phyloP scores from a whole-genome alignment of 2,329 filamentous ascomycete species.

The Exophiala alcalophila region DNA sequence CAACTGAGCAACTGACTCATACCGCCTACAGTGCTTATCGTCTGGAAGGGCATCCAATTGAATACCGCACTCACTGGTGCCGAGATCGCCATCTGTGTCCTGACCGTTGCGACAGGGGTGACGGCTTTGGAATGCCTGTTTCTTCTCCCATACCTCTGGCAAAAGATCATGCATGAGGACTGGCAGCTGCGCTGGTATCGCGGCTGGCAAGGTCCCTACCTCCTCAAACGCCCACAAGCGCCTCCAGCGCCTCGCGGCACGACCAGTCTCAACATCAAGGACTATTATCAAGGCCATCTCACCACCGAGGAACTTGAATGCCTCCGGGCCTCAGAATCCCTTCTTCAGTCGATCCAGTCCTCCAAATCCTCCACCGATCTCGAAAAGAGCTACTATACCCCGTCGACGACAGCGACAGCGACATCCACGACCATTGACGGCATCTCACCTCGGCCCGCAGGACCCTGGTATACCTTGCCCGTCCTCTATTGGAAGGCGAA shows the following conservation, averaged over 20 bases:
- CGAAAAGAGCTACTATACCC: too few relatives aligned
- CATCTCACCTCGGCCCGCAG: constrained; percentile 9
- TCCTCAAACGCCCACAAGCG: constrained; percentile 1
- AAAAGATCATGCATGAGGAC: constrained; percentile 8
- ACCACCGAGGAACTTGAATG: constrained; percentile 8
- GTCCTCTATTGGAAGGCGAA: constrained; percentile 13
- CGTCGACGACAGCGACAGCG: too few relatives aligned
- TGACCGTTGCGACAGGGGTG: too few relatives aligned
- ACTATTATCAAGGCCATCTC: constrained; percentile 4
- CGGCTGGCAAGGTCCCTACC: not conserved
- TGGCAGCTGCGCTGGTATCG: constrained; percentile 9
- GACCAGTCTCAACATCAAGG: too few relatives aligned
- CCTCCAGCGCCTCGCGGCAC: too few relatives aligned
- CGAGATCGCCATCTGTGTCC: too few relatives aligned
- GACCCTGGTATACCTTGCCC: not conserved
- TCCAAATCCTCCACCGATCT: too few relatives aligned
- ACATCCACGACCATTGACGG: constrained; percentile 4
- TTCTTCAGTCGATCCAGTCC: not conserved
- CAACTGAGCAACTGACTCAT: too few relatives aligned
- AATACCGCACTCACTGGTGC: too few relatives aligned
- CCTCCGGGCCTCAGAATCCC: not conserved
- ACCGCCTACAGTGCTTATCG: too few relatives aligned
- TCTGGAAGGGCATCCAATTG: too few relatives aligned
- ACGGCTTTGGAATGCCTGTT: constrained; percentile 12
- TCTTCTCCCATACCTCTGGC: constrained; percentile 15